Conservation (phyloP, 805 yeast genomes). For the Candida dajiaensis region DNA sequence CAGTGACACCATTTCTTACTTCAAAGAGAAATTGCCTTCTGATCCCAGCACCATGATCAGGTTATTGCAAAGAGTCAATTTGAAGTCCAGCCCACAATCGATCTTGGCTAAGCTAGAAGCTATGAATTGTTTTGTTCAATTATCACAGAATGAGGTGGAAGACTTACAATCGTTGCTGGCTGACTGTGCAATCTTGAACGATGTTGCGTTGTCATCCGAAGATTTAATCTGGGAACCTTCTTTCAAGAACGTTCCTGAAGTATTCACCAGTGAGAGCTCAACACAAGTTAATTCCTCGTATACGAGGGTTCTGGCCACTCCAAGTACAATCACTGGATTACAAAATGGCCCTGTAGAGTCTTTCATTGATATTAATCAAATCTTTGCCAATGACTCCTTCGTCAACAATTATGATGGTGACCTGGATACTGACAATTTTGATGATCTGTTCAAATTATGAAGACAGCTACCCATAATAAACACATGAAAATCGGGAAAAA, state of each 20-base stretch:
- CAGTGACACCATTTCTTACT: constrained; percentile 17
- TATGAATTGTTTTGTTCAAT: constrained; percentile 13
- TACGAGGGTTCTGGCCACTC: background rate
- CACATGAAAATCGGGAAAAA: too few relatives aligned
- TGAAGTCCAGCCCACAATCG: constrained; percentile 11
- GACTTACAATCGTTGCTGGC: background rate
- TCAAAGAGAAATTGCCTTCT: constrained; percentile 14
- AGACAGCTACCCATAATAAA: too few relatives aligned
- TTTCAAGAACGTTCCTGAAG: constrained; percentile 1
- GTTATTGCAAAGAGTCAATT: constrained; percentile 11
- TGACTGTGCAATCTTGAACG: constrained; percentile 9
- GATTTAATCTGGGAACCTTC: constrained; percentile 20
- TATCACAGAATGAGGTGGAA: constrained; percentile 6
- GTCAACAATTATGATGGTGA: background rate
- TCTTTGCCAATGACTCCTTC: background rate
- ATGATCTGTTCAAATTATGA: constrained; percentile 10
- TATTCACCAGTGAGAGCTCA: background rate
- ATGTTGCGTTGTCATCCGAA: constrained; percentile 9
- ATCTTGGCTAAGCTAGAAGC: constrained; percentile 16
- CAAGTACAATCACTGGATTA: background rate
- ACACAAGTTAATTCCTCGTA: background rate
- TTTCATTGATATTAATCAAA: background rate
- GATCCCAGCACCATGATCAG: constrained; percentile 13
- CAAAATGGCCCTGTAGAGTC: background rate
- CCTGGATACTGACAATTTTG: background rate